A percentile compares a stretch with the other conserved stretches of the same genome.
Evolutionary conservation across 176 grass and related monocot species (phyloP).

Genomic region (Avena eriantha): DNA sequence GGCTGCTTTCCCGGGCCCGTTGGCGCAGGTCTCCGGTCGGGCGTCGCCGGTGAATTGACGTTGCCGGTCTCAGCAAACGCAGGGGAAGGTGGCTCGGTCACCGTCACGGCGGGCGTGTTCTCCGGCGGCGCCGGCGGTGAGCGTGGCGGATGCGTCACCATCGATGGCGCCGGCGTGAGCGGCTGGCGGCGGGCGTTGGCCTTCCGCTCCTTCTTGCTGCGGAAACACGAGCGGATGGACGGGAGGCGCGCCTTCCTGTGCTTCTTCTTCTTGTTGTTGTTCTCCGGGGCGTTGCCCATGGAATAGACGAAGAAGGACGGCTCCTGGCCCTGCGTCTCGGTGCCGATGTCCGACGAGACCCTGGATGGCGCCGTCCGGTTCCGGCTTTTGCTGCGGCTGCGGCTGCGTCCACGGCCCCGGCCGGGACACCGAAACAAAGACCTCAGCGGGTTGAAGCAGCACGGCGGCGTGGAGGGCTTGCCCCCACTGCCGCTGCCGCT

Average conservation of each 20-base stretch:
- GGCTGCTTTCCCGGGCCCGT: neutral
- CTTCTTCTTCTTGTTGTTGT: slow-evolving; percentile 42
- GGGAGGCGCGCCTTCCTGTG: slow-evolving; percentile 42
- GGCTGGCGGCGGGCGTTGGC: slow-evolving; percentile 26
- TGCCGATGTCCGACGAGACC: slow-evolving; percentile 14
- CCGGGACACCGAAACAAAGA: slow-evolving; percentile 49
- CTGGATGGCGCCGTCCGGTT: slow-evolving; percentile 44
- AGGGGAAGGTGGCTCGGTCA: slow-evolving; percentile 49
- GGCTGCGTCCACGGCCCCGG: slow-evolving; percentile 31
- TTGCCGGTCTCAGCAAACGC: slow-evolving; percentile 37
- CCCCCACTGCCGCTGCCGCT: slow-evolving; percentile 5
- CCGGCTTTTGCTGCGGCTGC: slow-evolving; percentile 32
- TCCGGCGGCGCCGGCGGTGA: slow-evolving; percentile 38
- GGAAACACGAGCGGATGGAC: slow-evolving; percentile 56
- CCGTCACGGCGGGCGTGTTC: slow-evolving; percentile 20
- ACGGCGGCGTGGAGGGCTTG: slow-evolving; percentile 12
- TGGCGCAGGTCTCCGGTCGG: slow-evolving; percentile 8
- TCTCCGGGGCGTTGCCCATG: slow-evolving; percentile 31
- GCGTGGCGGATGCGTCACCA: slow-evolving; percentile 46
- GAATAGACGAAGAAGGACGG: slow-evolving; percentile 63
- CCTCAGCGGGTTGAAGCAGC: slow-evolving; percentile 55
- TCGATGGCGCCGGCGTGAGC: slow-evolving; percentile 50
- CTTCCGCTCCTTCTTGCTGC: slow-evolving; percentile 48
- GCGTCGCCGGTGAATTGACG: slow-evolving; percentile 42
- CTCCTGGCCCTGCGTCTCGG: slow-evolving; percentile 42